Percentiles rank a stretch among this genome's conserved stretches.
Conservation (phyloP, 2,329 filamentous ascomycete species). For the Shiraia bambusicola region DNA sequence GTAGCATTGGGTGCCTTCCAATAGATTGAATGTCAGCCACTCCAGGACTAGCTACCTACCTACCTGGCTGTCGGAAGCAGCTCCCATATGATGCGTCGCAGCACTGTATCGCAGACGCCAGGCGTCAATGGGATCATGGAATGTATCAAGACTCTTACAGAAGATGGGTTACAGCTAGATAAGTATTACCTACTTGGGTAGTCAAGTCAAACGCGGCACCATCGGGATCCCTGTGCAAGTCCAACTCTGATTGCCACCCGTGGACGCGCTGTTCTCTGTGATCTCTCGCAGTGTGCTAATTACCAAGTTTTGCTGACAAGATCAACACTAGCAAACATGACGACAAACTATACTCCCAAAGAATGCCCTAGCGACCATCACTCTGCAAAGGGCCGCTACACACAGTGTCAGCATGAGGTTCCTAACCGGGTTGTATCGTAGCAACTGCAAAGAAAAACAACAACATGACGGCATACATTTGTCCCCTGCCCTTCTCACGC, state of each 20-base stretch:
- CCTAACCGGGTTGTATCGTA: no score
- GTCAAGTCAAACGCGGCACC: not conserved
- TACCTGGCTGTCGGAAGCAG: conserved; percentile 19
- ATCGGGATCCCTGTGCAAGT: not conserved
- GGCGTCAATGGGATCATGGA: conserved; percentile 10
- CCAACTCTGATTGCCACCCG: not conserved
- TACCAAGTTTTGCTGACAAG: no score
- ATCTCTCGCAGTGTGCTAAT: no score
- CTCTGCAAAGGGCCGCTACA: no score
- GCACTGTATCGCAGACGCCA: conserved; percentile 23
- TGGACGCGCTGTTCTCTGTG: no score
- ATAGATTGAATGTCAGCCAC: conserved; percentile 7
- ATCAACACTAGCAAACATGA: no score
- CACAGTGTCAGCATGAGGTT: no score
- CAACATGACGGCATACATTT: no score
- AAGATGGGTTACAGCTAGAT: not conserved
- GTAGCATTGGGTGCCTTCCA: not conserved
- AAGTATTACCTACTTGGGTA: no score
- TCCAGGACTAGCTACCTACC: conserved; percentile 2
- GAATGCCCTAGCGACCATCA: conserved; percentile 1
- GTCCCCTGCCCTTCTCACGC: no score
- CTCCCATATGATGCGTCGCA: conserved; percentile 8
- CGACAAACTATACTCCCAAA: not conserved
- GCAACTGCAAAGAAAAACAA: no score
- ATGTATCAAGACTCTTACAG: conserved; percentile 7